Percentiles rank a stretch among this genome's conserved stretches.
Conservation (phyloP, 495 filamentous ascomycete genomes). For the Pyrenula massariospora region DNA sequence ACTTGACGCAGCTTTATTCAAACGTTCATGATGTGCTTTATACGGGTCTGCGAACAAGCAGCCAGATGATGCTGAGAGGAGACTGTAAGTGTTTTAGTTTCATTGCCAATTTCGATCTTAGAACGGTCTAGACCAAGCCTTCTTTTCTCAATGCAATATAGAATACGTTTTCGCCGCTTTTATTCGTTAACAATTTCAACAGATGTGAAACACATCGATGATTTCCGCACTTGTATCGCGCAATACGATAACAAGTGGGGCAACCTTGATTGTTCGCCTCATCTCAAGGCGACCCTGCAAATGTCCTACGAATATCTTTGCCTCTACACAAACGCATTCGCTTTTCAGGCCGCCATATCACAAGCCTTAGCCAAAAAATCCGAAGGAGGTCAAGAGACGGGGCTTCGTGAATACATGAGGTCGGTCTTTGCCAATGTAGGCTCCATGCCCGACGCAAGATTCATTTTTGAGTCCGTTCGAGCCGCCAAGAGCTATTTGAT, state of each 20-base stretch:
- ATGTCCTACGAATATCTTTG: conserved; percentile 53
- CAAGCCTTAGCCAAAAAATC: conserved; percentile 36
- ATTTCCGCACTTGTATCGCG: conserved; percentile 48
- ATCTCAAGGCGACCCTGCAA: conserved; percentile 43
- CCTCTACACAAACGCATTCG: conserved; percentile 56
- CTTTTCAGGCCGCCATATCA: conserved; percentile 54
- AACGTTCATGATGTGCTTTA: conserved; percentile 59
- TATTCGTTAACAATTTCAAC: not conserved
- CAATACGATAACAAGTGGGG: conserved; percentile 56
- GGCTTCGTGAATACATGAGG: conserved; percentile 28
- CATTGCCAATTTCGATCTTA: no score
- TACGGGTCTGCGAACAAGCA: conserved; percentile 50
- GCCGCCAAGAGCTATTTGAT: conserved; percentile 48
- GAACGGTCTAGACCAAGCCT: no score
- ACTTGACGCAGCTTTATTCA: conserved; percentile 54
- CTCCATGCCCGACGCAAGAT: conserved; percentile 46
- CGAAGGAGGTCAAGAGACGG: conserved; percentile 17
- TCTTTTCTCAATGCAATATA: no score
- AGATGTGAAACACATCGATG: conserved; percentile 54
- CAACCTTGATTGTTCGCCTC: conserved; percentile 41
- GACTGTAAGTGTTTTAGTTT: conserved; percentile 19
- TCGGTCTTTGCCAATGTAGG: conserved; percentile 40
- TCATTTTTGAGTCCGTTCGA: conserved; percentile 52
- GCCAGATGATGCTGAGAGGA: conserved; percentile 52
- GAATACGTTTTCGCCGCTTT: no score